These are phyloP conservation scores for Citrus medica DNA, from an alignment of 345 rosid genomes.

Conservation along the genomic window DNA sequence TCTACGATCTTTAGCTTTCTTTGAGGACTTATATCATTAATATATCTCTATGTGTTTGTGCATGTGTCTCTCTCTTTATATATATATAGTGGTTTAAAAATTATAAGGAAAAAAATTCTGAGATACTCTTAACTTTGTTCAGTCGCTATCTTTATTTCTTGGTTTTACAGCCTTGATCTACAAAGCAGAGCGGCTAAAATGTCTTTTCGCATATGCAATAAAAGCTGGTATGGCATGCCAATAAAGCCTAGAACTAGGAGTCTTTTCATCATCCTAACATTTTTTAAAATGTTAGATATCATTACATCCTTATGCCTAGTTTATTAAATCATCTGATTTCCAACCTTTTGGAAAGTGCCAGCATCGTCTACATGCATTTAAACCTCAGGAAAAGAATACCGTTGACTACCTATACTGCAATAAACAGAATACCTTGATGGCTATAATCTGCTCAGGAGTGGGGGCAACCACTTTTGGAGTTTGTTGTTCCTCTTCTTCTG, in stretches of 20 bases:
- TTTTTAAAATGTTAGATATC: neutral
- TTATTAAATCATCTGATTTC: neutral
- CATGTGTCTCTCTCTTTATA: no score
- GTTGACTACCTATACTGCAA: neutral
- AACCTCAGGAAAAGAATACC: neutral
- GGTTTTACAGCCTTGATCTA: neutral
- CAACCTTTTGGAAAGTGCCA: neutral
- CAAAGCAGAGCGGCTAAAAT: neutral
- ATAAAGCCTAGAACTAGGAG: neutral
- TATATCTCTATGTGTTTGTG: no score
- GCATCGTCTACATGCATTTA: neutral
- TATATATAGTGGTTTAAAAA: neutral
- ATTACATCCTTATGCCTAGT: neutral
- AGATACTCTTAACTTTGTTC: neutral
- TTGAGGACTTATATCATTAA: neutral
- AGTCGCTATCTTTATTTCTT: neutral
- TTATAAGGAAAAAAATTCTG: neutral
- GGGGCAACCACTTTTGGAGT: constrained; percentile 80
- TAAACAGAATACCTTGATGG: constrained; percentile 71
- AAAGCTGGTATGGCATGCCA: neutral
- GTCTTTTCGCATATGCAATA: neutral
- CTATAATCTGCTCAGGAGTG: constrained; percentile 89
- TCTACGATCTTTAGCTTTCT: neutral
- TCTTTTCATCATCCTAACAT: neutral
- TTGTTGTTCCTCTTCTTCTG: constrained; percentile 54